Base-by-base conservation (phyloP, 306 rosid species). In the Lupinus albus region DNA sequence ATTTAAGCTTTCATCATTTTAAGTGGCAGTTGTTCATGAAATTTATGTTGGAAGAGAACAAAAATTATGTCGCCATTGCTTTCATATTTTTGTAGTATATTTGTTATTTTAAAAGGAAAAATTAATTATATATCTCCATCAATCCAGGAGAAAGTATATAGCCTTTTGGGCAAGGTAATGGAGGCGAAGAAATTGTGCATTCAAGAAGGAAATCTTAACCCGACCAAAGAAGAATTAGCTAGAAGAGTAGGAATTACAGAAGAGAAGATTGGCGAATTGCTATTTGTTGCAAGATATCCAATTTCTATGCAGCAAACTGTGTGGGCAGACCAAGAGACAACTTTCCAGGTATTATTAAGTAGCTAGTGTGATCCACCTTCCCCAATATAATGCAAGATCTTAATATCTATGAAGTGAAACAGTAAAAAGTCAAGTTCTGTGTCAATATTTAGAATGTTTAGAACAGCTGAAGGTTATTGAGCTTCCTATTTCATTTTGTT, bases 221-320 rank as follows among this genome's bases (percentile, higher is more conserved):
- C 96, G 13, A 85, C 78, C 61, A 89, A 80, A 80, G 93, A 89
- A 83, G 98, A 92, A 28, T 54, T 92, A 59, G 96, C 96, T 17
- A 66, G 33, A 64, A 79, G 83, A 30, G 86, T 78, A 62, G 95
- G 96, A 66, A 86, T 93, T 33, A 67, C 94, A 5, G 84, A 64
- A 36, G 89, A 83, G 15, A 93, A 82, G 88, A 62, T 89, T 79
- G 84, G 77, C 33, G 80, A 71, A 49, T 74, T 87, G 73, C 78
- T 84, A 21, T 83, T 30, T 76, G 73, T 67, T 62, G 81, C 97
- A 44, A 88, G 98, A 84, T 70, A 59, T 72, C 95, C 98, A 25
- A 73, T 85, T 69, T 93, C 98, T 17, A 78, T 93, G 88, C 96
- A 93, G 74, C 88, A 87, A 84, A 77, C 87, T 17, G 91, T 89